Conservation (phyloP, 371 early-diverging fungal genomes). For the Mucor lusitanicus region DNA sequence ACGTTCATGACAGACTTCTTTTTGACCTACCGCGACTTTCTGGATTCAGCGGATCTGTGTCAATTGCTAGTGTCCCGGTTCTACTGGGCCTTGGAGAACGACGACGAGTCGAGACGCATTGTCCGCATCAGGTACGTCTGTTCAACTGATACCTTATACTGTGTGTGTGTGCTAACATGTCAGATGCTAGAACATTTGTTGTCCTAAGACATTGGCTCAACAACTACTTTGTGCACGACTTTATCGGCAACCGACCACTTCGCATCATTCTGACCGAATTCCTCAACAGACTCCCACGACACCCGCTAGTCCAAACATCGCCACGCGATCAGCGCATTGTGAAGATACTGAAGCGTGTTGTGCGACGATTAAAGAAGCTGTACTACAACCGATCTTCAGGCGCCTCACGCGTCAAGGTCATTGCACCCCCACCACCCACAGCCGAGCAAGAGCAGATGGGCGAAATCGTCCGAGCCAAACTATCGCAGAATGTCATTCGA, state of each 20-base stretch:
- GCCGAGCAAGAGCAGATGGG: conserved; percentile 33
- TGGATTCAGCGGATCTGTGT: conserved; percentile 59
- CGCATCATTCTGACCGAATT: conserved; percentile 46
- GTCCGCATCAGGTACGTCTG: conserved; percentile 55
- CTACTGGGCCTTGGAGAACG: conserved; percentile 58
- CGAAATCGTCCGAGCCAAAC: conserved; percentile 32
- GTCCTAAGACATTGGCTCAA: conserved; percentile 69
- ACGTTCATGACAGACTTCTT: conserved; percentile 75
- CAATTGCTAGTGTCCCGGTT: conserved; percentile 61
- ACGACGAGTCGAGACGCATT: conserved; percentile 56
- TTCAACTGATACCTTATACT: too few relatives aligned
- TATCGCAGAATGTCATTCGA: conserved; percentile 30
- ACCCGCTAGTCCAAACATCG: conserved; percentile 49
- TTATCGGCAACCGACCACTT: conserved; percentile 49
- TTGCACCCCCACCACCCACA: conserved; percentile 37
- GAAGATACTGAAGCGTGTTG: conserved; percentile 54
- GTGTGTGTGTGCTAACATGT: too few relatives aligned
- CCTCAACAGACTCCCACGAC: conserved; percentile 43
- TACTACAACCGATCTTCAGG: conserved; percentile 34
- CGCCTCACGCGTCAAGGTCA: conserved; percentile 31
- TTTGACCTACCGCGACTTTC: conserved; percentile 68
- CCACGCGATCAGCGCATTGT: conserved; percentile 62
- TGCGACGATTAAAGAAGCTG: conserved; percentile 45
- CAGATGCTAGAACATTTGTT: conserved; percentile 68
- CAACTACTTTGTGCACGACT: conserved; percentile 69